Base-by-base conservation (phyloP, 805 yeast genomes). In the Ogataea naganishii region DNA sequence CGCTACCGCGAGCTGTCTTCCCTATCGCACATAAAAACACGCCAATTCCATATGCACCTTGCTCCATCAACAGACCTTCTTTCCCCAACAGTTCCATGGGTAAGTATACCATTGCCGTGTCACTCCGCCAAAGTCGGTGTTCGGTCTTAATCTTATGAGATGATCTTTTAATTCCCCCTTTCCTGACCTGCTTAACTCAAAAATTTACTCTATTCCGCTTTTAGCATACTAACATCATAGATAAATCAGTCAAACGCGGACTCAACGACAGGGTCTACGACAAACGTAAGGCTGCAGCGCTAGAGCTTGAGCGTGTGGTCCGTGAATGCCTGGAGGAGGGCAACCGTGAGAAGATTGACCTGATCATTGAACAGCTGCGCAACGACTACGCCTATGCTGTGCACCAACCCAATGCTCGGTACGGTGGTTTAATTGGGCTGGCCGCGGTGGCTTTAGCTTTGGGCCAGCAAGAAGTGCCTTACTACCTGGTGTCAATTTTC, bases 381-480 rank as follows among this genome's bases (percentile, higher is more conserved):
- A 63, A 77, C 23, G 86, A 80, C 41, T 80, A 72, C 47, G 85
- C 89, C 1, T 80, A 84, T 60, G 72, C 96, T 23, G 71, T 81
- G 33, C 82, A 88, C 62, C 77, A 83, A 57, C 75, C 96, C 30
- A 67, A 81, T 66, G 84, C 95, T 5, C 71, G 95, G 43, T 88
- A 86, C 64, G 98, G 98, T 12, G 96, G 97, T 0, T 66, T 89
- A 24, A 89, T 94, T 41, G 97, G 97, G 0, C 61, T 92, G 13
- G 98, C 97, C 5, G 95, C 96, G 9, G 92, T 86, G 4, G 86
- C 96, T 0, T 88, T 92, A 33, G 97, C 97, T 0, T 58, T 92
- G 18, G 96, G 97, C 2, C 68, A 70, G 23, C 74, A 73, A 41
- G 89, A 88, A 27, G 84, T 92, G 20, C 92, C 95, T 0, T 62